A percentile compares a stretch with the other conserved stretches of the same genome.
Evolutionary conservation across 225 moss, liverwort and hornwort species (phyloP).

Genomic region (Pseudisothecium myosuroides): DNA sequence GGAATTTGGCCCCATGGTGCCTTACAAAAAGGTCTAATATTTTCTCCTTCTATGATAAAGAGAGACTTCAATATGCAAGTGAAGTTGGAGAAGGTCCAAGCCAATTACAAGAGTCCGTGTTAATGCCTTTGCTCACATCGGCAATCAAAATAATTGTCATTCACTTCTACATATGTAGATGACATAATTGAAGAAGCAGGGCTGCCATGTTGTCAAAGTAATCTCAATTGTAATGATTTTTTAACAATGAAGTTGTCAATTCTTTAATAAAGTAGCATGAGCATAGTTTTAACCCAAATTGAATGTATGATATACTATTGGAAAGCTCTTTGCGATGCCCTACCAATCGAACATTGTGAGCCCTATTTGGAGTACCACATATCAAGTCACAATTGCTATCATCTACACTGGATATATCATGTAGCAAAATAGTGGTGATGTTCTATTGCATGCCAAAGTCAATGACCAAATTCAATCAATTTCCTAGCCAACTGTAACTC

Average conservation of each 20-base stretch:
- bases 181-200: not conserved
- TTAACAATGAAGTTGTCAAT: not conserved
- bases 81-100: not conserved
- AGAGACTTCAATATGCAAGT: not conserved
- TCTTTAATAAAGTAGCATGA: rapidly evolving
- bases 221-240: not conserved
- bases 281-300: not conserved
- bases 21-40: not conserved
- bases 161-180: too few species aligned
- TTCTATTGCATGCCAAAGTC: too few species aligned
- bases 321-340: not conserved
- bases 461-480: too few species aligned
- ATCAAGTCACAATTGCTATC: not conserved
- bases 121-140: rapidly evolving
- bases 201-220: not conserved
- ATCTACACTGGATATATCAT: rapidly evolving
- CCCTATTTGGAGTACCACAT: not conserved
- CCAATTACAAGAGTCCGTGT: not conserved
- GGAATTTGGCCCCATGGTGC: too few species aligned
- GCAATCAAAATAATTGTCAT: not conserved
- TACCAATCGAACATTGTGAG: not conserved
- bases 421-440: not conserved
- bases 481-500: not conserved
- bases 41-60: not conserved
- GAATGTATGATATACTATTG: not conserved